Conservation (phyloP, 306 rosid genomes). For the peach (Prunus persica) region Prunus_persica_NCBIv2 NC_034012.1:792501-793000, state of each 20-base stretch:
- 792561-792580: constrained; percentile 25
- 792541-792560: constrained; percentile 56
- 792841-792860: not conserved
- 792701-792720: constrained; percentile 94
- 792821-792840: not conserved
- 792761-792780: constrained; percentile 84
- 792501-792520: constrained; percentile 97
- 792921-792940: not conserved
- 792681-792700: constrained; percentile 82
- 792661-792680: constrained; percentile 21
- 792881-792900: not conserved
- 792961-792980: not conserved
- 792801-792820: not conserved
- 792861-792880: not conserved
- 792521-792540: constrained; percentile 48
- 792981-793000: constrained; percentile 2
- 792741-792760: constrained; percentile 89
- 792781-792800: constrained; percentile 1
- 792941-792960: constrained; percentile 10
- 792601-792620: no score
- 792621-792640: not conserved
- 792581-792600: not conserved
- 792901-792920: not conserved
- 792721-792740: constrained; percentile 82
- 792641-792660: constrained; percentile 16